These are phyloP conservation scores for Penicillium frequentans DNA, from an alignment of 2,329 filamentous ascomycete species.

Conservation along the genomic window DNA sequence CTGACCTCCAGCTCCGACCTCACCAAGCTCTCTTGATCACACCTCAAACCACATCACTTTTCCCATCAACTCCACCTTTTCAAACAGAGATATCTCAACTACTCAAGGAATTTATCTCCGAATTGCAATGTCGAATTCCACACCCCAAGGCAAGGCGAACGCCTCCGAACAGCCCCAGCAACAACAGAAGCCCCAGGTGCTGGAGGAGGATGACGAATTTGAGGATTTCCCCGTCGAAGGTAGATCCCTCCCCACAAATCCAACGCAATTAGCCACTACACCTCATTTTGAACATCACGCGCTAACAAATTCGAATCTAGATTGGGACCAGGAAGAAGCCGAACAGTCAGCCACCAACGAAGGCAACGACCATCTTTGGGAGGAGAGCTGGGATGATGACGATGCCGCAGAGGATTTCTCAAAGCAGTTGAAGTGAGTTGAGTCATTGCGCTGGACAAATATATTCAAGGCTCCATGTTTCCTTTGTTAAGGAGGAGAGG, in stretches of 20 bases:
- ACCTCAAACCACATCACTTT: neutral
- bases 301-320: slow-evolving; percentile 47
- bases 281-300: neutral
- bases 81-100: neutral
- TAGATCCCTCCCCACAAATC: slow-evolving; percentile 37
- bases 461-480: neutral
- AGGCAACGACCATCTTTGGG: slow-evolving; percentile 84
- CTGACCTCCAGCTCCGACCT: slow-evolving; percentile 7
- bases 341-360: slow-evolving; percentile 63
- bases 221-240: slow-evolving; percentile 98
- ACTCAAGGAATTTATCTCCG: neutral
- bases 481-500: neutral
- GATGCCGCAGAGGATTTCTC: slow-evolving; percentile 97
- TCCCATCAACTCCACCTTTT: neutral
- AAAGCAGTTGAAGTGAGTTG: slow-evolving; percentile 80
- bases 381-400: slow-evolving; percentile 99
- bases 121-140: slow-evolving; percentile 49
- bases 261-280: neutral
- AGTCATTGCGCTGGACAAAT: neutral
- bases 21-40: slow-evolving; percentile 4
- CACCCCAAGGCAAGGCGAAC: slow-evolving; percentile 37
- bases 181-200: slow-evolving; percentile 65
- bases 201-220: slow-evolving; percentile 98
- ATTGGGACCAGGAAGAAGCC: slow-evolving; percentile 90
- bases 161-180: slow-evolving; percentile 50